phyloP scores from a whole-genome alignment of 2,329 filamentous ascomycete species.

The Fusarium pseudocircinatum region DNA sequence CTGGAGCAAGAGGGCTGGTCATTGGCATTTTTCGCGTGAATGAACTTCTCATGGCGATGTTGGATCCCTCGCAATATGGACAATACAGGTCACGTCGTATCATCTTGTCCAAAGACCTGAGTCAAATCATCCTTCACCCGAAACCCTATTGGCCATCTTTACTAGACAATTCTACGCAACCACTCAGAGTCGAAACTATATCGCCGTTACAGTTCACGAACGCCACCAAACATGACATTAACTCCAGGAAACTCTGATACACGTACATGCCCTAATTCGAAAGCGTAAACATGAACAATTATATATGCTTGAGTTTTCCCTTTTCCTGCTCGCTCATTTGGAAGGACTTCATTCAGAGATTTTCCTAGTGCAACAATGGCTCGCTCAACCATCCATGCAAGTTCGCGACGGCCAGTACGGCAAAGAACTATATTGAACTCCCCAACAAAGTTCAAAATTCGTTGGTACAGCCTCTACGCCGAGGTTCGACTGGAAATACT shows the following conservation, averaged over 20 bases:
- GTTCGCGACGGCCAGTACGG: neutral
- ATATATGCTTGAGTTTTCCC: no score
- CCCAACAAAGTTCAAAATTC: accelerated
- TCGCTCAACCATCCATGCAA: no score
- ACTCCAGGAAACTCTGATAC: neutral
- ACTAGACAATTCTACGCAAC: neutral
- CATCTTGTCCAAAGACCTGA: neutral
- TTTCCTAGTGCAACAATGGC: neutral
- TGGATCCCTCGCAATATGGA: neutral
- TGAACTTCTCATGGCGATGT: neutral
- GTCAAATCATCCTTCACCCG: accelerated
- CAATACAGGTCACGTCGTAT: neutral
- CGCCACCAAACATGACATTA: neutral
- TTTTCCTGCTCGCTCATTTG: accelerated
- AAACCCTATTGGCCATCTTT: neutral
- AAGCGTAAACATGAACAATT: neutral
- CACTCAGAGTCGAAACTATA: neutral
- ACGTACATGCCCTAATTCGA: neutral
- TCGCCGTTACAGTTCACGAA: neutral
- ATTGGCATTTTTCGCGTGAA: accelerated
- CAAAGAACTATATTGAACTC: accelerated
- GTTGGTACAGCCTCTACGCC: neutral
- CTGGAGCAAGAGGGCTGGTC: neutral
- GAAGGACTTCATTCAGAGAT: neutral
- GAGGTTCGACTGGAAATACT: neutral